A percentile compares a stretch with the other conserved stretches of the same genome.
phyloP scores from a whole-genome alignment of 768 basidiomycete species.

The Mrakia frigida region DNA sequence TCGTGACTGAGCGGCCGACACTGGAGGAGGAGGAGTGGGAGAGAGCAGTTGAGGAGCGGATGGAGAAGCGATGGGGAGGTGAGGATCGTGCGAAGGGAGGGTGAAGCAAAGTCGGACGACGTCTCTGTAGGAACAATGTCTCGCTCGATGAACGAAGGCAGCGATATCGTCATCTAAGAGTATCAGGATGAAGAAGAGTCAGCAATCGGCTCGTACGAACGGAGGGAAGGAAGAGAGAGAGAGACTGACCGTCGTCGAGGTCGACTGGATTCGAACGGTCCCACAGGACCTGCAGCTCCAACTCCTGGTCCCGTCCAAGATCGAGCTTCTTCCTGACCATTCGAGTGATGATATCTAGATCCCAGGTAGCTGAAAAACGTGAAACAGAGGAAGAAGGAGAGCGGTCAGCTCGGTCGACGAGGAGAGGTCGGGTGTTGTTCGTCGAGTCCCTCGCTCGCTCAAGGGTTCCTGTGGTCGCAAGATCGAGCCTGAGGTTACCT shows the following conservation, averaged over 20 bases:
- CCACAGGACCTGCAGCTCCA: too few relatives aligned
- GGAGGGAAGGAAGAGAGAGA: not conserved
- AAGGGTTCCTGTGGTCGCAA: too few relatives aligned
- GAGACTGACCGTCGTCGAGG: not conserved
- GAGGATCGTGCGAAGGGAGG: not conserved
- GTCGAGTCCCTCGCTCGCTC: too few relatives aligned
- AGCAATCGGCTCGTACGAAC: not conserved
- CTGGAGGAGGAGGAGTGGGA: not conserved
- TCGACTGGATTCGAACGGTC: not conserved
- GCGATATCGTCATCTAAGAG: not conserved
- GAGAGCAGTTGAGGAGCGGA: not conserved
- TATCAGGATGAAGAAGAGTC: not conserved
- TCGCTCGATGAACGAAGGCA: not conserved
- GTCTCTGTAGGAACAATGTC: not conserved
- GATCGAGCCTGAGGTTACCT: too few relatives aligned
- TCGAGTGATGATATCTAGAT: too few relatives aligned
- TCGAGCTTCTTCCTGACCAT: too few relatives aligned
- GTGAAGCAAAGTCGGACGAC: not conserved
- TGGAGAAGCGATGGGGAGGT: not conserved
- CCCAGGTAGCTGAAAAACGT: too few relatives aligned
- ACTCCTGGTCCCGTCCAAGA: too few relatives aligned
- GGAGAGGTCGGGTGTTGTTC: too few relatives aligned
- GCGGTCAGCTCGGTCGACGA: too few relatives aligned
- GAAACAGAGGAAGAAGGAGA: too few relatives aligned
- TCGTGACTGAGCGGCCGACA: too few relatives aligned